Base-by-base conservation (phyloP, 352 stramenopile genomes). In the Phytopythium ostracodes region DNA sequence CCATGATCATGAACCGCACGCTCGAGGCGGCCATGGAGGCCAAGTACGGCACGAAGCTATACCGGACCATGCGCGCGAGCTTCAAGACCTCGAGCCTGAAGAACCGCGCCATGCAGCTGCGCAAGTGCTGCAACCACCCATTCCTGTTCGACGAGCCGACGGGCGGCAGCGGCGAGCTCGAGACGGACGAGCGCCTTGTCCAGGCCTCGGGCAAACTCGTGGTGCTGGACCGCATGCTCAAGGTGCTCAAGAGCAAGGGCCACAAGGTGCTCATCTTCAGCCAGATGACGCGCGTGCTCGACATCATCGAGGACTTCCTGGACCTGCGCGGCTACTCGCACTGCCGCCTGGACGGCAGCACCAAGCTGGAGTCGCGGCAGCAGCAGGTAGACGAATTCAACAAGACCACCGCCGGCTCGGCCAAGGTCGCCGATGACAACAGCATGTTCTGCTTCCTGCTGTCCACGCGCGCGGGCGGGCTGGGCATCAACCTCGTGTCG, bases 261-360 rank as follows among this genome's bases (percentile, higher is more conserved):
- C 97, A 99, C 72, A 94, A 98, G 49, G 94, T 99, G 47, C 81
- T 99, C 5, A 93, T 99, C 51, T 99, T 99, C 74, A 98, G 87
- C 27, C 98, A 99, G 73, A 96, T 98, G 86, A 98, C 97, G 66
- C 92, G 94, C 22, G 97, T 99, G 83, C 80, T 99, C 8, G 97
- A 99, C 73, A 99, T 99, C 68, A 62, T 99, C 38, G 93, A 99
- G 67, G 97, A 99, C 75, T 99, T 96, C 63, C 65, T 98, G 51
- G 47, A 63, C 24, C 75, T 92, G 59, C 88, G 85, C 11, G 76
- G 81, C 0, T 98, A 98, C 73, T 76, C 87, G 59, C 99, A 98
- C 73, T 99, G 96, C 66, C 85, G 97, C 43, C 96, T 99, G 61
- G 97, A 99, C 67, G 97, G 98, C 20, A 94, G 68, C 58, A 99